These are phyloP conservation scores for Obba rivulosa DNA, from an alignment of 768 basidiomycete species.

Conservation along the genomic window DNA sequence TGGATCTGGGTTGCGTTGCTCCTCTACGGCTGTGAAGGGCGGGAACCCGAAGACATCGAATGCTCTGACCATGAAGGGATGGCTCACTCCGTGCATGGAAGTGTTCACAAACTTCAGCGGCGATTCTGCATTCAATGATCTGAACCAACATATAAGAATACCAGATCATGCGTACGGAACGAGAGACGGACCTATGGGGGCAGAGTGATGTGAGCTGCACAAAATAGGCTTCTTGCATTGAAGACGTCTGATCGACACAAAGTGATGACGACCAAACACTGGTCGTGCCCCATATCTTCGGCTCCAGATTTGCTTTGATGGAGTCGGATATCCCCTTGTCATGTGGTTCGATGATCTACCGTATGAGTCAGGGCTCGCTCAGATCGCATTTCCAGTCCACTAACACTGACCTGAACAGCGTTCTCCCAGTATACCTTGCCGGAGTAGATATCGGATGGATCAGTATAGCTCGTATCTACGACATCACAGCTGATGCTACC, in stretches of 20 bases:
- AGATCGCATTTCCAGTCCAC: not conserved
- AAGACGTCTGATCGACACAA: slow-evolving; percentile 51
- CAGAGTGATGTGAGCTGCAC: slow-evolving; percentile 20
- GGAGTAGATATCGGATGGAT: not conserved
- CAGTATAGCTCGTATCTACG: not conserved
- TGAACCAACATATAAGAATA: not conserved
- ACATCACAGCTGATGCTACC: slow-evolving; percentile 29
- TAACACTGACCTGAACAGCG: slow-evolving; percentile 59
- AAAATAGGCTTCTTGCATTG: slow-evolving; percentile 59
- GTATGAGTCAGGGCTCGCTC: slow-evolving; percentile 6
- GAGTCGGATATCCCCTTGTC: slow-evolving; percentile 69
- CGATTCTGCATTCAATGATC: slow-evolving; percentile 28
- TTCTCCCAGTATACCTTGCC: slow-evolving; percentile 85
- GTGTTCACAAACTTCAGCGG: slow-evolving; percentile 73
- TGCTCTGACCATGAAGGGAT: slow-evolving; percentile 52
- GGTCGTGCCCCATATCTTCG: slow-evolving; percentile 38
- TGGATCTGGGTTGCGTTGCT: slow-evolving; percentile 73
- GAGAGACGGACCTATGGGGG: slow-evolving; percentile 2
- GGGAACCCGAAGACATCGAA: slow-evolving; percentile 57
- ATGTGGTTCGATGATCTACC: slow-evolving; percentile 79
- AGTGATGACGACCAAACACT: slow-evolving; percentile 33
- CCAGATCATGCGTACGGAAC: not conserved
- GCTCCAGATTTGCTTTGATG: slow-evolving; percentile 58
- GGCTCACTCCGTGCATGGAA: slow-evolving; percentile 86
- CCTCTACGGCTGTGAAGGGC: slow-evolving; percentile 52